Conservation (phyloP, 23 red algal species). For the Cyanidium caldarium region DNA sequence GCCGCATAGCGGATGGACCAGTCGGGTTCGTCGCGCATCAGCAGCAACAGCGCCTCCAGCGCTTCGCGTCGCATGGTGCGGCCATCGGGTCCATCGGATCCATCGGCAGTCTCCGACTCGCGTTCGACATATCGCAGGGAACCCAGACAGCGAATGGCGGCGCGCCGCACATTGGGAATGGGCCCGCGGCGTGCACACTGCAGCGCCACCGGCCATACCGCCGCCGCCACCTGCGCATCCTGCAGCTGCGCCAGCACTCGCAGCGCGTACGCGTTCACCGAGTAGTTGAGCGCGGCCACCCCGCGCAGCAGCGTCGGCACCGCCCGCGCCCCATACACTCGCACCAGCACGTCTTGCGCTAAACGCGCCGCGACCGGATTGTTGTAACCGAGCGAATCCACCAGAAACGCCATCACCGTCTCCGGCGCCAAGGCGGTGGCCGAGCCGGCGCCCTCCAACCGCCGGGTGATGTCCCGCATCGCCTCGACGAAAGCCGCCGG, state of each 20-base stretch:
- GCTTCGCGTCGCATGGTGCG: neutral
- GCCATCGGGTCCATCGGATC: no score
- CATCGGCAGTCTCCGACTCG: no score
- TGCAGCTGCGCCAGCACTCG: conserved; percentile 42
- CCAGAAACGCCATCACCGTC: conserved; percentile 60
- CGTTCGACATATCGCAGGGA: conserved; percentile 7
- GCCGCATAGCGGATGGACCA: conserved; percentile 75
- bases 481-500: conserved; percentile 49
- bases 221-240: conserved; percentile 15
- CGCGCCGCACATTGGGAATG: conserved; percentile 78
- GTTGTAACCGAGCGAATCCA: conserved; percentile 84
- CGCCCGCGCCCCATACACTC: neutral
- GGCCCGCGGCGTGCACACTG: conserved; percentile 40
- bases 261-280: conserved; percentile 90
- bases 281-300: conserved; percentile 78
- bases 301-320: conserved; percentile 33
- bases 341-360: conserved; percentile 34
- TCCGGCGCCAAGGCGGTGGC: neutral
- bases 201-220: conserved; percentile 10
- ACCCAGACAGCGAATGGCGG: conserved; percentile 36
- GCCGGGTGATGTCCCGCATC: conserved; percentile 26
- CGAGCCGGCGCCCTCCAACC: neutral
- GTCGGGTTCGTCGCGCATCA: conserved; percentile 31
- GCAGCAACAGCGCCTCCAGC: conserved; percentile 1
- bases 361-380: conserved; percentile 65